A percentile compares a stretch with the other conserved stretches of the same genome.
Evolutionary conservation across 2,329 filamentous ascomycete genomes (phyloP).

Genomic region (Aspergillus clavatus): DNA sequence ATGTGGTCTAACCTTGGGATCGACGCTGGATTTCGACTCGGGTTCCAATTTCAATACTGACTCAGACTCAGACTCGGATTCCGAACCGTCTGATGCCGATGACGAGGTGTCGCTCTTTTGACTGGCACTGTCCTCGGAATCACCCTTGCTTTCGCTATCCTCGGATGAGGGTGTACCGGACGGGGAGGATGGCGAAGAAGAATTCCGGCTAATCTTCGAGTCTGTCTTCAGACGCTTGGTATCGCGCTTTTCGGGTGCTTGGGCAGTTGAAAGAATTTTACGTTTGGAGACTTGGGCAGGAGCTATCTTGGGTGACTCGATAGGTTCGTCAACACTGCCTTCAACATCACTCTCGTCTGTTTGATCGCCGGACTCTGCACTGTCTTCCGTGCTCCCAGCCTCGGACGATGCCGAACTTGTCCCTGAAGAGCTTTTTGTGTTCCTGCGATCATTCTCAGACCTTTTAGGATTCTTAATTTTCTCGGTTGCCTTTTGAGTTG

Average conservation of each 20-base stretch:
- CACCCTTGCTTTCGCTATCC: slow-evolving; percentile 8
- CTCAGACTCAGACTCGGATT: neutral
- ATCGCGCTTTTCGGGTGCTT: neutral
- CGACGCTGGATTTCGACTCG: neutral
- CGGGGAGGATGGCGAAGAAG: neutral
- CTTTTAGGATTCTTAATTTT: neutral
- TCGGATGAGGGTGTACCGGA: neutral
- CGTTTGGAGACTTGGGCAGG: neutral
- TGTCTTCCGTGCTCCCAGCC: slow-evolving; percentile 4
- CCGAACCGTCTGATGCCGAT: neutral
- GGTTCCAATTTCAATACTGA: too few relatives aligned
- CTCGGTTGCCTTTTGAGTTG: neutral
- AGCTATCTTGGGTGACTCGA: neutral
- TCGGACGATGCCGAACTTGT: neutral
- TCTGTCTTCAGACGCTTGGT: neutral
- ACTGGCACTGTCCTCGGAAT: slow-evolving; percentile 5
- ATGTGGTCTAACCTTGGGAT: neutral
- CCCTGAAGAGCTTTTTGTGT: neutral
- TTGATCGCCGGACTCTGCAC: slow-evolving; percentile 6
- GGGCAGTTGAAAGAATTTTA: neutral
- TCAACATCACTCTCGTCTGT: slow-evolving; percentile 8
- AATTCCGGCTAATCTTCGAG: neutral
- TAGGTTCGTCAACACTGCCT: neutral
- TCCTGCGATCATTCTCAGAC: neutral
- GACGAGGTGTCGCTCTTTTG: neutral